Percentiles rank a stretch among this genome's conserved stretches.
phyloP scores from a whole-genome alignment of 805 yeast genomes.

The Candida suzukii region DNA sequence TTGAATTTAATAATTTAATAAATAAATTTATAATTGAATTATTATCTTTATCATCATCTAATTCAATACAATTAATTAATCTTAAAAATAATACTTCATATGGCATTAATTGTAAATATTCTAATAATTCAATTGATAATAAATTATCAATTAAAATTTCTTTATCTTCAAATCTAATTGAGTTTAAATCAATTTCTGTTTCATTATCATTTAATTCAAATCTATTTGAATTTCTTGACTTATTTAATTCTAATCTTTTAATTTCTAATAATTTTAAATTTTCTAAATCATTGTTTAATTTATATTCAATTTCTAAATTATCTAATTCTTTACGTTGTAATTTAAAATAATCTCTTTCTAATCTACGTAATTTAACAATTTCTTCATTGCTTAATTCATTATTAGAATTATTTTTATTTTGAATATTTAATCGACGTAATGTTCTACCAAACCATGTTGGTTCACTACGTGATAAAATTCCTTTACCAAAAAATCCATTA shows the following conservation, averaged over 20 bases:
- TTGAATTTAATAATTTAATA: conserved; percentile 7
- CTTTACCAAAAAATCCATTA: conserved; percentile 92
- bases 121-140: conserved; percentile 24
- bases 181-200: no score
- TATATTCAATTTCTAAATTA: conserved; percentile 28
- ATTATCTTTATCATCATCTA: background rate
- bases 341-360: conserved; percentile 68
- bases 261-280: conserved; percentile 30
- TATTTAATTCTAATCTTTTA: conserved; percentile 23
- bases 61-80: conserved; percentile 25
- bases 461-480: conserved; percentile 80
- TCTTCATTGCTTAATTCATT: conserved; percentile 56
- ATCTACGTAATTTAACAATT: conserved; percentile 64
- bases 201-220: conserved; percentile 1
- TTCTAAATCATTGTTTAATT: conserved; percentile 11
- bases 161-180: conserved; percentile 30
- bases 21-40: background rate
- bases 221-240: conserved; percentile 19
- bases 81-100: conserved; percentile 69
- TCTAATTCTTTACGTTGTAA: conserved; percentile 58
- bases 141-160: conserved; percentile 22
- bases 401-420: conserved; percentile 13
- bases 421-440: conserved; percentile 42
- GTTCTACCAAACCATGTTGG: conserved; percentile 85
- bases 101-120: conserved; percentile 63